These are phyloP conservation scores for Saturnispora mendoncae DNA, from an alignment of 805 yeast species.

Conservation along the genomic window DNA sequence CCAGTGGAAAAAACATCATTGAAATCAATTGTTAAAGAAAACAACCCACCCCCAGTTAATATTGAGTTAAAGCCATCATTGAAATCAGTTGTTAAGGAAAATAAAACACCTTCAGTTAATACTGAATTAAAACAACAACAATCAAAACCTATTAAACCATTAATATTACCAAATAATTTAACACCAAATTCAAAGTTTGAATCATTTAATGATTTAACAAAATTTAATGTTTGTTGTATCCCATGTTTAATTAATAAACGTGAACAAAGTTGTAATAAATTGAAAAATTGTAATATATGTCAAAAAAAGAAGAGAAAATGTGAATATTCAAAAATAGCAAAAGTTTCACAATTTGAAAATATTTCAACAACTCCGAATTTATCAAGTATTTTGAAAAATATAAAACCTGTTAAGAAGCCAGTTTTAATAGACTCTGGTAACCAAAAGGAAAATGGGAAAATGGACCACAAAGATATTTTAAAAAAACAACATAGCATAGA, in stretches of 20 bases:
- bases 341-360: background rate
- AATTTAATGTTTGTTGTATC: constrained; percentile 17
- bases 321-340: constrained; percentile 11
- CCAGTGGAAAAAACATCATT: too few species aligned
- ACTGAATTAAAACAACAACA: background rate
- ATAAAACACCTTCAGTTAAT: background rate
- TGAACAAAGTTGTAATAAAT: constrained; percentile 11
- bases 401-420: background rate
- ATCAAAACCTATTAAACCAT: background rate
- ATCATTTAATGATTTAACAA: constrained; percentile 19
- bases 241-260: constrained; percentile 9
- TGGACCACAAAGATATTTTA: background rate
- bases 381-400: background rate
- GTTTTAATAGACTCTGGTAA: background rate
- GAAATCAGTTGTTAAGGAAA: background rate
- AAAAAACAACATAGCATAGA: background rate
- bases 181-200: constrained; percentile 4
- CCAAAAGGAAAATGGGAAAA: background rate
- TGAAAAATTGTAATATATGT: constrained; percentile 14
- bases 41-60: background rate
- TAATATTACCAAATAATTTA: background rate
- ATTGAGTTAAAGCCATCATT: too few species aligned
- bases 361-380: background rate
- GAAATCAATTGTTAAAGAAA: background rate
- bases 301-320: constrained; percentile 10